phyloP scores from a whole-genome alignment of 2,329 filamentous ascomycete species.

The Acrocalymma vagum region DNA sequence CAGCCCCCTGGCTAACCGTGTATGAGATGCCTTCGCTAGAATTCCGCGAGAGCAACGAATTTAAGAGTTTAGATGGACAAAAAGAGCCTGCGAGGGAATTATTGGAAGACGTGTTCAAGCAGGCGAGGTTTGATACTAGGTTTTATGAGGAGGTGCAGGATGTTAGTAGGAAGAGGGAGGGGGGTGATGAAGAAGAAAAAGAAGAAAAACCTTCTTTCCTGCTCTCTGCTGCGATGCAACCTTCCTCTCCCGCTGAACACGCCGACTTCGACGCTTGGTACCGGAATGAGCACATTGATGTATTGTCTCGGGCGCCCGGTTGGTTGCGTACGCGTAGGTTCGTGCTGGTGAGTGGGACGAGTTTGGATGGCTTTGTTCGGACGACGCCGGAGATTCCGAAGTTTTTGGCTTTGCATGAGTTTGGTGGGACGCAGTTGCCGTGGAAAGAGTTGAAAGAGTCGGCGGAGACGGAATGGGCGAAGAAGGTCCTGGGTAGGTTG shows the following conservation, averaged over 20 bases:
- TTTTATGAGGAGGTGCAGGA: slow-evolving; percentile 28
- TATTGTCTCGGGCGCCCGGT: slow-evolving; percentile 17
- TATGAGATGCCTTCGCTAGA: slow-evolving; percentile 36
- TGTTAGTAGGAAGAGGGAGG: background rate
- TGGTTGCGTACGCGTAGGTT: slow-evolving; percentile 31
- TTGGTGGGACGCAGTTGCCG: slow-evolving; percentile 26
- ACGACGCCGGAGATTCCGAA: slow-evolving; percentile 14
- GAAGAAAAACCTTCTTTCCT: too few relatives aligned
- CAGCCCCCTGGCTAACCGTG: slow-evolving; percentile 34
- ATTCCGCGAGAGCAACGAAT: slow-evolving; percentile 27
- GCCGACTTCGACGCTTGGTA: slow-evolving; percentile 33
- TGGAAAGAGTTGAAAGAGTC: slow-evolving; percentile 22
- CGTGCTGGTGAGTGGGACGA: slow-evolving; percentile 21
- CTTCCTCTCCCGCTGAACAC: slow-evolving; percentile 5
- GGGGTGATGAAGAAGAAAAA: slow-evolving; percentile 1
- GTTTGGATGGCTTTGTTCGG: slow-evolving; percentile 27
- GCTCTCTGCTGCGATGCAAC: too few relatives aligned
- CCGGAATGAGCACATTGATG: slow-evolving; percentile 22
- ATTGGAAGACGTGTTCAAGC: slow-evolving; percentile 30
- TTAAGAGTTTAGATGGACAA: slow-evolving; percentile 32
- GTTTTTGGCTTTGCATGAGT: slow-evolving; percentile 35
- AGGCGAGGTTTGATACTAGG: slow-evolving; percentile 35
- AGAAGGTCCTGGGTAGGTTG: slow-evolving; percentile 25
- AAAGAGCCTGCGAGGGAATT: slow-evolving; percentile 25
- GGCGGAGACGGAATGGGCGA: slow-evolving; percentile 29